Percentiles rank a stretch among this genome's conserved stretches.
Evolutionary conservation across 495 filamentous ascomycete genomes (phyloP).

Genomic region (Penicillium flavigenum): DNA sequence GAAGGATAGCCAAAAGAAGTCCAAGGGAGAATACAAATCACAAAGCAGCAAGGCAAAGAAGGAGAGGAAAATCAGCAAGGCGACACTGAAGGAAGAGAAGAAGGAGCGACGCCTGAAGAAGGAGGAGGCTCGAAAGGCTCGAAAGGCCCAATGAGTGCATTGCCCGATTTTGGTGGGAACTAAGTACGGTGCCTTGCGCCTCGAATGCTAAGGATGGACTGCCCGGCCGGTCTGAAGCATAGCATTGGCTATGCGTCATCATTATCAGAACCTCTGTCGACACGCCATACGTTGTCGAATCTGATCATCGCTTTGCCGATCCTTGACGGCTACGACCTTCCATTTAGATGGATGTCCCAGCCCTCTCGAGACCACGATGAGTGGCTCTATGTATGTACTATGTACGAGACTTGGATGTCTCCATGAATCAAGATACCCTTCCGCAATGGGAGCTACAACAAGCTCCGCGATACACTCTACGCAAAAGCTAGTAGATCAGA

Average conservation of each 20-base stretch:
- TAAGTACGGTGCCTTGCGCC: not conserved
- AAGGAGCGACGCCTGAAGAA: constrained; percentile 46
- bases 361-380: not conserved
- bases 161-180: not conserved
- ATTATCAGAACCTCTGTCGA: constrained; percentile 1
- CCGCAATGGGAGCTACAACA: constrained; percentile 3
- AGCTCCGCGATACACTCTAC: not conserved
- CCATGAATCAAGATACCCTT: constrained; percentile 20
- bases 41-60: constrained; percentile 21
- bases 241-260: not conserved
- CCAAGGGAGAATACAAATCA: constrained; percentile 24
- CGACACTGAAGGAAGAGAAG: constrained; percentile 29
- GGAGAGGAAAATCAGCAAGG: constrained; percentile 32
- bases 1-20: constrained; percentile 25
- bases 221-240: not conserved
- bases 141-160: constrained; percentile 24
- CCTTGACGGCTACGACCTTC: not conserved
- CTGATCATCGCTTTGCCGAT: not conserved
- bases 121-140: constrained; percentile 31
- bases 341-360: not conserved
- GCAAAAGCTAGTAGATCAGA: not conserved
- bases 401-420: constrained; percentile 14
- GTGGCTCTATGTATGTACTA: constrained; percentile 12
- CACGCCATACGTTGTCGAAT: constrained; percentile 1
- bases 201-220: constrained; percentile 2